Percentiles rank a stretch among this genome's conserved stretches.
Conservation (phyloP, 2,329 filamentous ascomycete genomes). For the Cercospora zeina region DNA sequence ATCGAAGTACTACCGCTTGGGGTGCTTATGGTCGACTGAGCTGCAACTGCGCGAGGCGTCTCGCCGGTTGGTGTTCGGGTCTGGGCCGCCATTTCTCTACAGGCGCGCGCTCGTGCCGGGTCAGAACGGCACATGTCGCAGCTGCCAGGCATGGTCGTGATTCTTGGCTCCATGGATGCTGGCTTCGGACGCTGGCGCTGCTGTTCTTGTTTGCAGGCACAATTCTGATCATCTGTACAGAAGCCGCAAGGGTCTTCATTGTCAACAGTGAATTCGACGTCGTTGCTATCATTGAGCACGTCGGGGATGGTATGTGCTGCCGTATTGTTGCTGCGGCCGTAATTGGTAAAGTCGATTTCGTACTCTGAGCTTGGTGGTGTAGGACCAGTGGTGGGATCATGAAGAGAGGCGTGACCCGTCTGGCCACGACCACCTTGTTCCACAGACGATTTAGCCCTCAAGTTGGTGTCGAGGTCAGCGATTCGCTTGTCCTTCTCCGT, state of each 20-base stretch:
- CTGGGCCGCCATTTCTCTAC: slow-evolving; percentile 29
- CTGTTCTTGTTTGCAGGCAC: slow-evolving; percentile 31
- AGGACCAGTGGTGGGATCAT: not conserved
- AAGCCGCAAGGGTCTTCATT: slow-evolving; percentile 36
- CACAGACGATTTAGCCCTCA: slow-evolving; percentile 1
- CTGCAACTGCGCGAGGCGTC: slow-evolving; percentile 11
- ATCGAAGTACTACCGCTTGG: slow-evolving; percentile 16
- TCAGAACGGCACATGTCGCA: slow-evolving; percentile 36
- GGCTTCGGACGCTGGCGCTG: slow-evolving; percentile 15
- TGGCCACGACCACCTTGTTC: slow-evolving; percentile 7
- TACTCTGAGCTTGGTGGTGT: slow-evolving; percentile 29
- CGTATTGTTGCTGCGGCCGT: slow-evolving; percentile 14
- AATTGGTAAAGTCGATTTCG: slow-evolving; percentile 34
- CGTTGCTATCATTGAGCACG: slow-evolving; percentile 25
- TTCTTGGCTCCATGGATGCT: slow-evolving; percentile 15
- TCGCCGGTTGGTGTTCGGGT: slow-evolving; percentile 16
- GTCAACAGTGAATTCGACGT: slow-evolving; percentile 27
- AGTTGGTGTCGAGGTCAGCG: slow-evolving; percentile 4
- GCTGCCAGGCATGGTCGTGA: slow-evolving; percentile 32
- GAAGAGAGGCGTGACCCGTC: slow-evolving; percentile 1
- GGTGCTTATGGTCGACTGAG: not conserved
- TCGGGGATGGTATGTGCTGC: slow-evolving; percentile 18
- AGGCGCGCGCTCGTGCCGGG: slow-evolving; percentile 33
- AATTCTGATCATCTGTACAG: slow-evolving; percentile 35
- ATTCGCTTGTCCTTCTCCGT: not conserved